Evolutionary conservation across 371 early-diverging fungal species (phyloP).

Genomic region (Mucor plumbeus): DNA sequence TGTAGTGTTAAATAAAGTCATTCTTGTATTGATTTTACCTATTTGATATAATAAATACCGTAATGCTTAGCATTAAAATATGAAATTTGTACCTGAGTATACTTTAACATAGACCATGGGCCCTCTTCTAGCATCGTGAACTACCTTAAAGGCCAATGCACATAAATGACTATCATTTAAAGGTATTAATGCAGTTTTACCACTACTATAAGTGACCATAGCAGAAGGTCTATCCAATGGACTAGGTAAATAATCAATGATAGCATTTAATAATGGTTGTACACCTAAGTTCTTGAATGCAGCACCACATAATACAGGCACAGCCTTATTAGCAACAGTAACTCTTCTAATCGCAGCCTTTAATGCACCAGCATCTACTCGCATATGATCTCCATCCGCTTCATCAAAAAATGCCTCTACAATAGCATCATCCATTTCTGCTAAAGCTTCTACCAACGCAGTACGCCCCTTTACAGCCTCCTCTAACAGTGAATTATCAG

Average conservation of each 20-base stretch:
- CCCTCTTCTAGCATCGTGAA: slow-evolving; percentile 84
- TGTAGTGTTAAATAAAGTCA: slow-evolving; percentile 73
- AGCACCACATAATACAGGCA: slow-evolving; percentile 92
- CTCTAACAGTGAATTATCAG: slow-evolving; percentile 37
- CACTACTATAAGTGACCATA: slow-evolving; percentile 54
- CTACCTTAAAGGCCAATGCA: slow-evolving; percentile 95
- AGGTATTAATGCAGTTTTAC: slow-evolving; percentile 36
- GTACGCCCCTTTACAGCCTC: slow-evolving; percentile 63
- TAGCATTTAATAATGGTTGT: slow-evolving; percentile 80
- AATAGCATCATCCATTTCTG: slow-evolving; percentile 86
- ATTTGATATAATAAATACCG: neutral
- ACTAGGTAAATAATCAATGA: slow-evolving; percentile 85
- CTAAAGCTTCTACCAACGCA: slow-evolving; percentile 81
- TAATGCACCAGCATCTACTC: slow-evolving; percentile 64
- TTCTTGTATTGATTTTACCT: slow-evolving; percentile 69
- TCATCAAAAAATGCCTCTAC: slow-evolving; percentile 80
- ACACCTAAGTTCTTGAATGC: slow-evolving; percentile 86
- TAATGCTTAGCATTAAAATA: neutral
- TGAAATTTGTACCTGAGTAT: slow-evolving; percentile 72
- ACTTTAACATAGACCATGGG: slow-evolving; percentile 93
- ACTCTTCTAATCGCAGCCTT: slow-evolving; percentile 73
- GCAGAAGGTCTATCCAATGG: slow-evolving; percentile 77
- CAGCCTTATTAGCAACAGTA: slow-evolving; percentile 68
- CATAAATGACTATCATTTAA: slow-evolving; percentile 63
- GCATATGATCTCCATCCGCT: slow-evolving; percentile 71